Evolutionary conservation across 192 early-diverging fungal genomes (phyloP).

Genomic region (Helicostylum pulchrum): DNA sequence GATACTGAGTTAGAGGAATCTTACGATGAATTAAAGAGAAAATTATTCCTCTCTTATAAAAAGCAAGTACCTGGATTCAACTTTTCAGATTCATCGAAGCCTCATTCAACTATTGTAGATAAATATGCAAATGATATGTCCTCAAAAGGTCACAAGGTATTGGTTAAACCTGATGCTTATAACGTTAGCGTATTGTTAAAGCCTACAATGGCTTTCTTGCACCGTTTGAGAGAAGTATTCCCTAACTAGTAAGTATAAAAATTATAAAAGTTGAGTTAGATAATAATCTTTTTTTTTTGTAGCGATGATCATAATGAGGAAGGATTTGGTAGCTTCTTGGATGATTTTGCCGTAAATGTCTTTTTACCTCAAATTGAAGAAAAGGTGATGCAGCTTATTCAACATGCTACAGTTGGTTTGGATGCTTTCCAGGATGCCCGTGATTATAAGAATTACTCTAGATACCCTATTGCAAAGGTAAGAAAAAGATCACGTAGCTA

Average conservation of each 20-base stretch:
- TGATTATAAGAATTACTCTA: conserved; percentile 48
- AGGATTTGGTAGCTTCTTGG: conserved; percentile 62
- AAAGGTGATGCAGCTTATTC: conserved; percentile 72
- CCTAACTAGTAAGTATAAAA: conserved; percentile 40
- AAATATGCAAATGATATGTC: conserved; percentile 59
- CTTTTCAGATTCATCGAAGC: neutral
- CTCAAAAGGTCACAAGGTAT: conserved; percentile 57
- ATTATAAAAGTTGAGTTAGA: neutral
- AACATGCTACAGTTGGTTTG: conserved; percentile 60
- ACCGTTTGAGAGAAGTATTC: conserved; percentile 52
- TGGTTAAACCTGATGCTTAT: conserved; percentile 64
- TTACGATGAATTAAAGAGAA: conserved; percentile 23
- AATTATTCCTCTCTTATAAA: conserved; percentile 21
- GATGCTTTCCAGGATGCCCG: conserved; percentile 51
- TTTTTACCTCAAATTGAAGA: conserved; percentile 85
- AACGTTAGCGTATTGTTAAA: conserved; percentile 69
- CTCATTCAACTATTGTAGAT: conserved; percentile 37
- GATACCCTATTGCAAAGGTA: conserved; percentile 70
- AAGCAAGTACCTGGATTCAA: conserved; percentile 20
- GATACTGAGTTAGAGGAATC: conserved; percentile 26
- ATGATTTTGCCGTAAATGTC: conserved; percentile 76
- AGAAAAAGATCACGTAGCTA: neutral
- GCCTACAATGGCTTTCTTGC: conserved; percentile 63
- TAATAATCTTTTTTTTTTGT: neutral
- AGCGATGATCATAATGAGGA: conserved; percentile 37